These are phyloP conservation scores for Trichoderma atrobrunneum DNA, from an alignment of 2,329 filamentous ascomycete genomes.

Conservation along the genomic window DNA sequence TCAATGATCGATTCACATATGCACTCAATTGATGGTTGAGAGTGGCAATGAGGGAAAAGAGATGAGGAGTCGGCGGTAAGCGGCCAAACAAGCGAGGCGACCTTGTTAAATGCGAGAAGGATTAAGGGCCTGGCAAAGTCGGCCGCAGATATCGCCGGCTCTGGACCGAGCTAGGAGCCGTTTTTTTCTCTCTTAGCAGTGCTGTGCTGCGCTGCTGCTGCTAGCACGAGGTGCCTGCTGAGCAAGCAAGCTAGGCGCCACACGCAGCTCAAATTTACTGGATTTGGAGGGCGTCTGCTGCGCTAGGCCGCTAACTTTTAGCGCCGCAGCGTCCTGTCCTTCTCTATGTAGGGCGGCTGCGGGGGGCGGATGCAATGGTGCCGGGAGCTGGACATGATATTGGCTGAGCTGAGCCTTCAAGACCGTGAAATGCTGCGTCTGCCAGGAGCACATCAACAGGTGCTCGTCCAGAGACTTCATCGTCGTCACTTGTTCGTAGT, in stretches of 20 bases:
- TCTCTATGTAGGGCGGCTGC: constrained; percentile 10
- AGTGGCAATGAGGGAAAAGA: neutral
- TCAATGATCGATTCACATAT: neutral
- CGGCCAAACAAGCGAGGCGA: constrained; percentile 16
- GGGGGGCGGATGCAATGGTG: neutral
- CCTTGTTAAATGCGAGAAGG: constrained; percentile 16
- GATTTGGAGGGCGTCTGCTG: constrained; percentile 16
- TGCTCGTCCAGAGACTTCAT: neutral
- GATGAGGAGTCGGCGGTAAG: constrained; percentile 21
- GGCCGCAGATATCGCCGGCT: constrained; percentile 19
- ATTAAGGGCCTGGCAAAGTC: constrained; percentile 12
- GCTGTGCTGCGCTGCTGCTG: neutral
- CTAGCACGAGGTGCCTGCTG: constrained; percentile 10
- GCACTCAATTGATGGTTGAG: neutral
- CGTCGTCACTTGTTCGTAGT: neutral
- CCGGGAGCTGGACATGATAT: neutral
- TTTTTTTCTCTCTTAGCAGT: neutral
- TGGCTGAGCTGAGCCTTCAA: neutral
- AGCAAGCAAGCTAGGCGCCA: constrained; percentile 13
- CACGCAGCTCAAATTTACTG: constrained; percentile 11
- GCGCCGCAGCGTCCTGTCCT: neutral
- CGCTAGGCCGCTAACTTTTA: constrained; percentile 17
- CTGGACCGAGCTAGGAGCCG: constrained; percentile 13
- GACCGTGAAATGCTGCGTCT: neutral
- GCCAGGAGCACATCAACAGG: neutral